These are phyloP conservation scores for Coemansia sp. DNA, from an alignment of 192 early-diverging fungal genomes.

Conservation along the genomic window DNA sequence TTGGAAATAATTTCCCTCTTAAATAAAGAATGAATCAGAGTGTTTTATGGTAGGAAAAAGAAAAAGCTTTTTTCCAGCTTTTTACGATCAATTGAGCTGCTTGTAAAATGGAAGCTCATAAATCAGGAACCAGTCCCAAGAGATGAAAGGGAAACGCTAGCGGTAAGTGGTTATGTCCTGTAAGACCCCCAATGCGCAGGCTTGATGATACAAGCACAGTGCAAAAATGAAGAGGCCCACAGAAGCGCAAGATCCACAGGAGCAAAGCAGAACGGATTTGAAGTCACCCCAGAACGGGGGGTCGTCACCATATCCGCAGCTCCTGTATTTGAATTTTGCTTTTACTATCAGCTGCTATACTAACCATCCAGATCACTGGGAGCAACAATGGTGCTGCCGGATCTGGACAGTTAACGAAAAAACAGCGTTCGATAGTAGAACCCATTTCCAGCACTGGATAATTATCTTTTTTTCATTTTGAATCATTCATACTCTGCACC, in stretches of 20 bases:
- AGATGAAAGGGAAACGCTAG: too few relatives aligned
- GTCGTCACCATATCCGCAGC: background rate
- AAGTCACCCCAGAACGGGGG: background rate
- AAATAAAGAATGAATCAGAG: too few relatives aligned
- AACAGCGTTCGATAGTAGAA: background rate
- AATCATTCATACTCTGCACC: background rate
- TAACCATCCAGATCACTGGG: background rate
- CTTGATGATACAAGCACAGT: too few relatives aligned
- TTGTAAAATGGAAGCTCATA: too few relatives aligned
- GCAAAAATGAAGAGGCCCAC: background rate
- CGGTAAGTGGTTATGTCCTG: too few relatives aligned
- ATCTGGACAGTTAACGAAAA: slow-evolving; percentile 4
- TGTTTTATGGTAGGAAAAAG: too few relatives aligned
- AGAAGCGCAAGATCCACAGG: background rate
- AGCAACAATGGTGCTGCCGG: background rate
- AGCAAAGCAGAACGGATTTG: background rate
- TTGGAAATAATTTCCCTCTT: too few relatives aligned
- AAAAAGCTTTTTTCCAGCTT: too few relatives aligned
- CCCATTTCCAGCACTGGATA: background rate
- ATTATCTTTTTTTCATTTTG: background rate
- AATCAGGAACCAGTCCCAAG: too few relatives aligned
- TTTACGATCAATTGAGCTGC: too few relatives aligned
- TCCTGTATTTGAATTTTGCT: background rate
- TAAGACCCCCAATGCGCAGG: too few relatives aligned
- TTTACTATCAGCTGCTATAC: slow-evolving; percentile 4